Evolutionary conservation across 306 rosid genomes (phyloP).

Genomic region (Cucurbita ficifolia): DNA sequence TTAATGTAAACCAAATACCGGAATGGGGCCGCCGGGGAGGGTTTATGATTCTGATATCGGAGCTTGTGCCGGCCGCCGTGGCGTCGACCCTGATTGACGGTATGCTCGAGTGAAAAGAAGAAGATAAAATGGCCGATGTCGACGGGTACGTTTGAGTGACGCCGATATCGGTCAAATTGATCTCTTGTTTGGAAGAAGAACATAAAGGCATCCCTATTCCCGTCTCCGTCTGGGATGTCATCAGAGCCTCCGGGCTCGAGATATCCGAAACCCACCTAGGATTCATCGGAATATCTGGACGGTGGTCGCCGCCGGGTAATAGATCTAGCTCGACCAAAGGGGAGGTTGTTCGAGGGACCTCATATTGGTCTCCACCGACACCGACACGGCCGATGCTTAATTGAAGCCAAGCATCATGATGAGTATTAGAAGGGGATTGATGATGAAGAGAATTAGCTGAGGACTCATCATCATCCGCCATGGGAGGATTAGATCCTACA

Average conservation of each 20-base stretch:
- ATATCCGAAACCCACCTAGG: not conserved
- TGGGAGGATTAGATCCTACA: slow-evolving; percentile 49
- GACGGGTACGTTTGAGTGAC: slow-evolving; percentile 21
- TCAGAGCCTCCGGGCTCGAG: not conserved
- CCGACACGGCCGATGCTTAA: slow-evolving; percentile 46
- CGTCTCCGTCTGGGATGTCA: not conserved
- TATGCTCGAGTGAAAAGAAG: slow-evolving; percentile 35
- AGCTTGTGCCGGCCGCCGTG: slow-evolving; percentile 36
- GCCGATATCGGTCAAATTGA: slow-evolving; percentile 24
- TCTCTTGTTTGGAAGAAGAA: slow-evolving; percentile 19
- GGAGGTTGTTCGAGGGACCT: not conserved
- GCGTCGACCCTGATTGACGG: slow-evolving; percentile 18
- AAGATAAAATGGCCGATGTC: slow-evolving; percentile 14
- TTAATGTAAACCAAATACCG: slow-evolving; percentile 89
- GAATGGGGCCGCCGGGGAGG: slow-evolving; percentile 88
- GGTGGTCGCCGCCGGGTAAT: slow-evolving; percentile 11
- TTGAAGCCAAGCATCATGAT: slow-evolving; percentile 56
- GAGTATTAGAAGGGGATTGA: slow-evolving; percentile 16
- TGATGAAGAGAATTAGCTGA: slow-evolving; percentile 28
- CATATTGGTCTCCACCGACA: not conserved
- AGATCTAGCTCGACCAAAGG: slow-evolving; percentile 55
- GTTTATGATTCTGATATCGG: slow-evolving; percentile 49
- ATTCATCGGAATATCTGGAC: not conserved
- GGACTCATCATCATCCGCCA: slow-evolving; percentile 59
- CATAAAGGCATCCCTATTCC: not conserved